A percentile compares a stretch with the other conserved stretches of the same genome.
Conservation (phyloP, 2,329 filamentous ascomycete genomes). For the Aspergillus texensis region DNA sequence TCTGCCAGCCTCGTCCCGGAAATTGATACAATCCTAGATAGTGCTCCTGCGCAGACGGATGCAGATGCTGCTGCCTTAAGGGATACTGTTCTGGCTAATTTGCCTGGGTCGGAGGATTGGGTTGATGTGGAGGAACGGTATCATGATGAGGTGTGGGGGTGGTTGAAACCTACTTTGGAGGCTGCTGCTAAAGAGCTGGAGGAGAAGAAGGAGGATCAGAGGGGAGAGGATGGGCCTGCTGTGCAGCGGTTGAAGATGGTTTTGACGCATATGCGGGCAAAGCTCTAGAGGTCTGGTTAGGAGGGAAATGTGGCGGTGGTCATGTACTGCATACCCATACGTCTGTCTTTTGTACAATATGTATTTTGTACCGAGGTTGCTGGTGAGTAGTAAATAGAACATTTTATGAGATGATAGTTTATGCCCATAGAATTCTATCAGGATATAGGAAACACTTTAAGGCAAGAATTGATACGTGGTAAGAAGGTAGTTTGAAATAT, state of each 20-base stretch:
- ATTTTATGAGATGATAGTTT: neutral
- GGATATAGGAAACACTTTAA: neutral
- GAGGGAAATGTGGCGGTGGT: neutral
- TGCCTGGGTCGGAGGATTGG: constrained; percentile 39
- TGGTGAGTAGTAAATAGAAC: neutral
- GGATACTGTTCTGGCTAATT: constrained; percentile 32
- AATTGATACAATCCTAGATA: constrained; percentile 35
- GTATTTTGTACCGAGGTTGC: neutral
- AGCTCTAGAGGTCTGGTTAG: neutral
- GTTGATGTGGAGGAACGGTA: constrained; percentile 40
- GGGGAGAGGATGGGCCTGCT: constrained; percentile 37
- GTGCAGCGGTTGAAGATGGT: constrained; percentile 44
- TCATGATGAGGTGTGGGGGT: constrained; percentile 69
- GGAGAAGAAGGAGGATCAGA: constrained; percentile 17
- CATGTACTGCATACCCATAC: neutral
- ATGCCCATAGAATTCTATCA: neutral
- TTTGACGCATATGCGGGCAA: constrained; percentile 39
- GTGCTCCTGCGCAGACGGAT: constrained; percentile 19
- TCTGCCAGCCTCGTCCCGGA: constrained; percentile 36
- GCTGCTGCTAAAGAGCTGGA: constrained; percentile 61
- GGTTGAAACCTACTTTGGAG: constrained; percentile 58
- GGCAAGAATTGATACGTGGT: neutral
- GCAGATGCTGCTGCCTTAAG: constrained; percentile 25
- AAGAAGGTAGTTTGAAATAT: neutral
- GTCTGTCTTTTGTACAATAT: neutral